These are phyloP conservation scores for Solanum sejunctum DNA, from an alignment of 257 asterid genomes.

Conservation along the genomic window DNA sequence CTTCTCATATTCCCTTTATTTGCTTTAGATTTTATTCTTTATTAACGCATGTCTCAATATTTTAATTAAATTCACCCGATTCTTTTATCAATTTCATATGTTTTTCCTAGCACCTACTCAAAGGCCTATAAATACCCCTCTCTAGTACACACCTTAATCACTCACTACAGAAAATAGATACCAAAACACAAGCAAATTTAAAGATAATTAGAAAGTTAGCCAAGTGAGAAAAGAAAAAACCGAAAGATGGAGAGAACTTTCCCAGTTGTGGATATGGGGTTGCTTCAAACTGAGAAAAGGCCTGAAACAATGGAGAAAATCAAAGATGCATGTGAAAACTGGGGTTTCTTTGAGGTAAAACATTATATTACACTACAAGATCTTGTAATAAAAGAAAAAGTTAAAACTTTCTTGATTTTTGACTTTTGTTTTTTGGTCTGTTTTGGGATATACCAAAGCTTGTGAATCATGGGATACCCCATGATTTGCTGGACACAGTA, in stretches of 20 bases:
- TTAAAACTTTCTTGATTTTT: neutral
- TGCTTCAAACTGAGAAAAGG: slow-evolving; percentile 51
- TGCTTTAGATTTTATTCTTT: neutral
- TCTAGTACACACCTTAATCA: neutral
- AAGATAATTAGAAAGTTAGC: neutral
- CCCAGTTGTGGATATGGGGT: slow-evolving; percentile 49
- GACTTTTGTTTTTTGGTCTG: neutral
- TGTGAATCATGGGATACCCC: slow-evolving; percentile 48
- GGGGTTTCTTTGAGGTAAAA: slow-evolving; percentile 76
- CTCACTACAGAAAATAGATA: neutral
- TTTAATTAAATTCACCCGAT: neutral
- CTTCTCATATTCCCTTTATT: neutral
- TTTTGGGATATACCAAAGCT: slow-evolving; percentile 5
- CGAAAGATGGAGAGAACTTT: slow-evolving; percentile 30
- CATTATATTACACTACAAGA: neutral
- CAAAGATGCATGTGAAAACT: slow-evolving; percentile 57
- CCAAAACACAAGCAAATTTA: neutral
- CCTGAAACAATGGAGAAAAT: slow-evolving; percentile 40
- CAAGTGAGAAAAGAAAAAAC: neutral
- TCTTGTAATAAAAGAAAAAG: neutral
- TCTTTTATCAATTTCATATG: neutral
- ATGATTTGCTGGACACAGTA: slow-evolving; percentile 47
- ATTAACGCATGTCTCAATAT: neutral
- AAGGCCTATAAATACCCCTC: slow-evolving; percentile 37
- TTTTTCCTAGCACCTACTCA: neutral